phyloP scores from a whole-genome alignment of 345 rosid species.

The Melaleuca quinquenervia region DNA sequence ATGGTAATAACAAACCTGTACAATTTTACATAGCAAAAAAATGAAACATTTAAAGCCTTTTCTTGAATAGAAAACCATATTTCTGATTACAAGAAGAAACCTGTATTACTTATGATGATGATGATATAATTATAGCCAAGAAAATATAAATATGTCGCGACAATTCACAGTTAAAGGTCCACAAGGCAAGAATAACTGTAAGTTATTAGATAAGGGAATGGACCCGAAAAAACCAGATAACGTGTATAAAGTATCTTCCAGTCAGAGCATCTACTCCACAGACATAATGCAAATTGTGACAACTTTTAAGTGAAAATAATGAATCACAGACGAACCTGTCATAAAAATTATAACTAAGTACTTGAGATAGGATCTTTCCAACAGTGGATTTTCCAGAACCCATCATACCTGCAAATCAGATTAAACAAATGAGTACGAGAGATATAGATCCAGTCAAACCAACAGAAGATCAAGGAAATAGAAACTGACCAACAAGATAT shows the following conservation, averaged over 20 bases:
- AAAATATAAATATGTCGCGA: background rate
- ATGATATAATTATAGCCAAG: background rate
- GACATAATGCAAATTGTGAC: background rate
- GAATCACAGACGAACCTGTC: conserved; percentile 53
- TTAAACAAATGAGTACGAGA: background rate
- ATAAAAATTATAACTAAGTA: conserved; percentile 54
- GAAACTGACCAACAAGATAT: conserved; percentile 89
- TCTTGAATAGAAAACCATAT: background rate
- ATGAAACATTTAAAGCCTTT: background rate
- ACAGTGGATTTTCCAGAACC: conserved; percentile 96
- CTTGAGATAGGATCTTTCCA: conserved; percentile 70
- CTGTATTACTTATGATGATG: background rate
- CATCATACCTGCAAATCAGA: conserved; percentile 69
- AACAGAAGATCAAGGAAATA: background rate
- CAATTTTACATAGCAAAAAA: background rate
- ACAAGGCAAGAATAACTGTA: too few species aligned
- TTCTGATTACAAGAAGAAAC: background rate
- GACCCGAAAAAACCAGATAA: background rate
- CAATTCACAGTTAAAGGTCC: background rate
- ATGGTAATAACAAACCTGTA: background rate
- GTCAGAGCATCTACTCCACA: background rate
- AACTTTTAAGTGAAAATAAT: background rate
- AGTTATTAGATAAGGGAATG: background rate
- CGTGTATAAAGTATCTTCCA: background rate
- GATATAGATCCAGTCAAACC: background rate